Conservation (phyloP, 1,139 yeast species). For the Hanseniaspora uvarum region DNA sequence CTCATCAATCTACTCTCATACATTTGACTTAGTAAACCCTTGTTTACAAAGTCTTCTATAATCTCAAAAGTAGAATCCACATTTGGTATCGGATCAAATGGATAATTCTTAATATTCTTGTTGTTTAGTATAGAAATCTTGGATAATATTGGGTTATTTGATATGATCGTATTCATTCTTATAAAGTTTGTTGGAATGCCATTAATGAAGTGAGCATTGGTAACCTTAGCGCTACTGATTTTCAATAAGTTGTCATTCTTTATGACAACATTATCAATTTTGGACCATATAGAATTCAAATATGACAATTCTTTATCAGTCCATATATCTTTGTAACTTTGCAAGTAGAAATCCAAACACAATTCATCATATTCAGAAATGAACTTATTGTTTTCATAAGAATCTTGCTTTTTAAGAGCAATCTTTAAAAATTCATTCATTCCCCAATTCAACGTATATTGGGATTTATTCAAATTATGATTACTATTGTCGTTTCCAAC, state of each 20-base stretch:
- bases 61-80: not conserved
- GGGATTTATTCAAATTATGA: constrained; percentile 1
- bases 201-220: constrained; percentile 15
- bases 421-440: constrained; percentile 6
- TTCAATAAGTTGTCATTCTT: not conserved
- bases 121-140: not conserved
- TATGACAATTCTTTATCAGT: not conserved
- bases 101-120: constrained; percentile 3
- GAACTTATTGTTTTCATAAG: not conserved
- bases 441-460: constrained; percentile 8
- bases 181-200: constrained; percentile 38
- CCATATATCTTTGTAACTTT: constrained; percentile 8
- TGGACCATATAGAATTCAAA: not conserved
- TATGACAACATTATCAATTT: not conserved
- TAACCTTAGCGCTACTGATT: not conserved
- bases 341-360: constrained; percentile 9
- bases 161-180: constrained; percentile 40
- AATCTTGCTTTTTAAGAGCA: not conserved
- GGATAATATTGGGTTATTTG: constrained; percentile 3
- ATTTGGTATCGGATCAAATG: constrained; percentile 14
- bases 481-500: constrained; percentile 7
- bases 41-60: constrained; percentile 9
- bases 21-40: constrained; percentile 2
- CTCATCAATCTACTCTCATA: constrained; percentile 11
- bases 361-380: constrained; percentile 3